phyloP scores from a whole-genome alignment of 331 rosid species.

The Arachis monticola region DNA sequence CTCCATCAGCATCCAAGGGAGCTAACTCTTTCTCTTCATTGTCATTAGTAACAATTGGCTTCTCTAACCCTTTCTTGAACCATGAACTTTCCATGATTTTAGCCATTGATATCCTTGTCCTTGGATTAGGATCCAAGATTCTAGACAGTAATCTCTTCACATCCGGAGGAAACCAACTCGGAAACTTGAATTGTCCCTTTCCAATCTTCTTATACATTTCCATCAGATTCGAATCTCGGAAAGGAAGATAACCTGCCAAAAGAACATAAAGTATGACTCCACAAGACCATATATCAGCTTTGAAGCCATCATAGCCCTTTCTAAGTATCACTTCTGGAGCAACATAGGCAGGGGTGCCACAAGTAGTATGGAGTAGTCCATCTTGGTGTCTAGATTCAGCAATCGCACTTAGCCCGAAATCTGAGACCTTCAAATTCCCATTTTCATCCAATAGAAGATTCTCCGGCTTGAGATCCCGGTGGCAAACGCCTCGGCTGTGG shows the following conservation, averaged over 20 bases:
- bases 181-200: conserved; percentile 71
- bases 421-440: conserved; percentile 70
- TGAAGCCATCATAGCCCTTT: conserved; percentile 80
- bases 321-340: conserved; percentile 86
- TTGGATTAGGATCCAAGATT: conserved; percentile 83
- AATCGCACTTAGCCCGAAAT: conserved; percentile 78
- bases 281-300: conserved; percentile 93
- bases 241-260: conserved; percentile 88
- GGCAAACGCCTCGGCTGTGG: conserved; percentile 77
- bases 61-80: conserved; percentile 65
- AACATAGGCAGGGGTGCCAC: conserved; percentile 94
- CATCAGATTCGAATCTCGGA: conserved; percentile 76
- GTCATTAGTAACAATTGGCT: conserved; percentile 23
- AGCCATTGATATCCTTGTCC: conserved; percentile 63
- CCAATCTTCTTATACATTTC: conserved; percentile 85
- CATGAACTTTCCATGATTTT: conserved; percentile 73
- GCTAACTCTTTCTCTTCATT: conserved; percentile 44
- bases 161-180: conserved; percentile 76
- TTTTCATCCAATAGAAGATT: conserved; percentile 70
- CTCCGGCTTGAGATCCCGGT: conserved; percentile 83
- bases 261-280: conserved; percentile 82
- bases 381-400: conserved; percentile 76
- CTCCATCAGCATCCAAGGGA: conserved; percentile 54
- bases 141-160: conserved; percentile 60
- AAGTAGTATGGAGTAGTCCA: conserved; percentile 87